These are phyloP conservation scores for Fraxinus anomala DNA, from an alignment of 257 asterid species.

Conservation along the genomic window DNA sequence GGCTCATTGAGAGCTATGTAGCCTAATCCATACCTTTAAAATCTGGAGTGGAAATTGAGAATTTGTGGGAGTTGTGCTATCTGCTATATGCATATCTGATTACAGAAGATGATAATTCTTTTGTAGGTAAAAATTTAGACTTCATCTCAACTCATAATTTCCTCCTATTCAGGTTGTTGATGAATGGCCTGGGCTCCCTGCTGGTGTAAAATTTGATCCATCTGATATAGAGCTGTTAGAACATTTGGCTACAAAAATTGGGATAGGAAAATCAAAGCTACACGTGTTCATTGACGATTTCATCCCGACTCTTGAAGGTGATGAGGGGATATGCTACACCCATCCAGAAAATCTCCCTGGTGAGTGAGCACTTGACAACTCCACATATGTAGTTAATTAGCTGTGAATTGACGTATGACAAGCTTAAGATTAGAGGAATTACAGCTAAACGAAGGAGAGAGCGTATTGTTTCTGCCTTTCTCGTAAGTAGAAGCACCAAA, in stretches of 20 bases:
- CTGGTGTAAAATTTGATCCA: constrained; percentile 92
- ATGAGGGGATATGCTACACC: constrained; percentile 79
- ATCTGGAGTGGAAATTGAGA: not conserved
- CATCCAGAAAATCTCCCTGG: constrained; percentile 99
- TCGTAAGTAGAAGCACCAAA: not conserved
- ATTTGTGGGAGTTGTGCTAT: not conserved
- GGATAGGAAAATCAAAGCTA: constrained; percentile 48
- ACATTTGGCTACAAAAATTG: constrained; percentile 80
- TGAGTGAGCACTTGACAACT: constrained; percentile 29
- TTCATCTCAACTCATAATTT: constrained; percentile 5
- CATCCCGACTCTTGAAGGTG: constrained; percentile 73
- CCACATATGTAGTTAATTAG: not conserved
- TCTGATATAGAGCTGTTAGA: constrained; percentile 76
- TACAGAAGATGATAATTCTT: not conserved
- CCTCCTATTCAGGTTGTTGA: constrained; percentile 47
- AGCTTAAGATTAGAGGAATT: not conserved
- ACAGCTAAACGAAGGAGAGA: not conserved
- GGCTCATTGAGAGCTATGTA: not conserved
- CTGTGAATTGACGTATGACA: not conserved
- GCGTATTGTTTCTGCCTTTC: not conserved
- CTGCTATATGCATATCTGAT: not conserved
- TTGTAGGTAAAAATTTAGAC: not conserved
- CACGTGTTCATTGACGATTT: constrained; percentile 74
- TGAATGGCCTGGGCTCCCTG: constrained; percentile 88
- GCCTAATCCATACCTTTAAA: not conserved